A percentile compares a stretch with the other conserved stretches of the same genome.
These are phyloP conservation scores for Nadsonia fulvescens DNA, from an alignment of 805 yeast genomes.

Conservation along the genomic window DNA sequence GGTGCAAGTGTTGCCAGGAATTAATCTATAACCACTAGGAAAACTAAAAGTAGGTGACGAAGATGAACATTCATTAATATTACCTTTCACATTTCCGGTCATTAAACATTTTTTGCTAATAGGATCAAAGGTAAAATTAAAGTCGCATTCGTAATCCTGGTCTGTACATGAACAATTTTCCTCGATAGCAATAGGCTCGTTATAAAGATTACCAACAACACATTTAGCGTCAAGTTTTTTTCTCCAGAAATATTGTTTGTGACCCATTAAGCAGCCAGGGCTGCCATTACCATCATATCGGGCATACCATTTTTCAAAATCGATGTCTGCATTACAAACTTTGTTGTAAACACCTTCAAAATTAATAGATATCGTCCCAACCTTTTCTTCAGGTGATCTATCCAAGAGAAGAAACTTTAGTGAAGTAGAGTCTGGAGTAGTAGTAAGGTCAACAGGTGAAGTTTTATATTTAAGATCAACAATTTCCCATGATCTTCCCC, in stretches of 20 bases:
- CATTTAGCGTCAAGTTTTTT: slow-evolving; percentile 52
- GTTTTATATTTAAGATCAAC: slow-evolving; percentile 28
- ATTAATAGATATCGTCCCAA: slow-evolving; percentile 39
- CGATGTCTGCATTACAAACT: slow-evolving; percentile 27
- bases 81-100: slow-evolving; percentile 16
- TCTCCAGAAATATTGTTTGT: slow-evolving; percentile 40
- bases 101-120: slow-evolving; percentile 29
- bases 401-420: slow-evolving; percentile 37
- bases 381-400: slow-evolving; percentile 10
- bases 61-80: slow-evolving; percentile 13
- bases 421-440: slow-evolving; percentile 59
- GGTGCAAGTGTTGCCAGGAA: slow-evolving; percentile 30
- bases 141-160: slow-evolving; percentile 55
- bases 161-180: slow-evolving; percentile 47
- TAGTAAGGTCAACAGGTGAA: slow-evolving; percentile 26
- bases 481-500: slow-evolving; percentile 49
- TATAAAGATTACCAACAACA: slow-evolving; percentile 26
- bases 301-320: slow-evolving; percentile 50
- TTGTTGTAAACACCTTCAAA: slow-evolving; percentile 22
- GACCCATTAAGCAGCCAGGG: slow-evolving; percentile 48
- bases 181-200: slow-evolving; percentile 24
- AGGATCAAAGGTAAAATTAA: slow-evolving; percentile 24
- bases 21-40: slow-evolving; percentile 24
- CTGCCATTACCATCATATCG: slow-evolving; percentile 18
- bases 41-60: slow-evolving; percentile 17